phyloP scores from a whole-genome alignment of 2,329 filamentous ascomycete genomes.

The Claviceps africana region DNA sequence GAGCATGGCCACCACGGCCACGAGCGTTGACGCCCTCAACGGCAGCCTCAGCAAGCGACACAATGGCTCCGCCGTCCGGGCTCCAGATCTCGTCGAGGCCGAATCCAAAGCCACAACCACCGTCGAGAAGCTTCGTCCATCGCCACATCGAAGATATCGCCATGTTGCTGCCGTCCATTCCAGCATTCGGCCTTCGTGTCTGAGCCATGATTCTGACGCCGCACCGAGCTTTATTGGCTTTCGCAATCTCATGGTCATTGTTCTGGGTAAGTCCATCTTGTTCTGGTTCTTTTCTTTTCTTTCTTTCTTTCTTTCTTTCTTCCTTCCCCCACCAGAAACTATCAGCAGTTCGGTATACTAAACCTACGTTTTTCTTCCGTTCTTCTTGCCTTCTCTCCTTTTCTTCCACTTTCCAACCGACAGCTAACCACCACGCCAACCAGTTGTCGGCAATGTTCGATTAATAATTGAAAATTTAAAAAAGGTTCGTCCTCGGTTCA shows the following conservation, averaged over 20 bases:
- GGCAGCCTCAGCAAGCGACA: constrained; percentile 13
- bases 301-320: neutral
- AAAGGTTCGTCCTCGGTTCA: constrained; percentile 44
- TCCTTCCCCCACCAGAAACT: too few relatives aligned
- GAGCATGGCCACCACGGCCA: constrained; percentile 27
- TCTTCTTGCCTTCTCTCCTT: neutral
- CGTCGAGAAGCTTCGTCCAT: constrained; percentile 9
- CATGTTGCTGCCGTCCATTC: constrained; percentile 84
- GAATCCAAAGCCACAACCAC: constrained; percentile 13
- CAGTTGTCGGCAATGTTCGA: constrained; percentile 83
- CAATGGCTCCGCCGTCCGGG: constrained; percentile 4
- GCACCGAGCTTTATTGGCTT: constrained; percentile 85
- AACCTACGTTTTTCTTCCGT: neutral
- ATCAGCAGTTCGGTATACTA: neutral
- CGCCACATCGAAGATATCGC: constrained; percentile 54
- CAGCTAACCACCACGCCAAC: neutral
- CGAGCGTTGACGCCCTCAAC: constrained; percentile 18
- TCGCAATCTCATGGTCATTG: constrained; percentile 89
- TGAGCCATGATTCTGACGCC: constrained; percentile 66
- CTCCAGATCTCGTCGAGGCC: constrained; percentile 14
- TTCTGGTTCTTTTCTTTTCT: neutral
- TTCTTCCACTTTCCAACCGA: neutral
- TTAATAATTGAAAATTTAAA: constrained; percentile 94
- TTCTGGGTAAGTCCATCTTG: constrained; percentile 49
- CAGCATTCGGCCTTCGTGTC: constrained; percentile 55